Conservation (phyloP, 2,329 filamentous ascomycete genomes). For the Calonectria montana region DNA sequence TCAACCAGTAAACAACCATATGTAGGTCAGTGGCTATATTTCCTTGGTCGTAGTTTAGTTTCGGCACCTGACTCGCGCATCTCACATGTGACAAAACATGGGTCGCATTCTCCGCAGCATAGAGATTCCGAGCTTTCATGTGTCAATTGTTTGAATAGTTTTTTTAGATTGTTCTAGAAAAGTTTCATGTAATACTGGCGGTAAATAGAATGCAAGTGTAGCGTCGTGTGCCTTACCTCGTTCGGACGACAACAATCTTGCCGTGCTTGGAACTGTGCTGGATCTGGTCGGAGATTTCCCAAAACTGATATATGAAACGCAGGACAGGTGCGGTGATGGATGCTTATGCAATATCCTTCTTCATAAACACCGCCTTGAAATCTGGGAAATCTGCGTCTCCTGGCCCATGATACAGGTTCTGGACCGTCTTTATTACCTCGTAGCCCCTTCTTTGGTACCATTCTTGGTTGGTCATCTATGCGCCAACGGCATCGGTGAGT, state of each 20-base stretch:
- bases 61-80: neutral
- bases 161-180: neutral
- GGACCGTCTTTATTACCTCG: conserved; percentile 32
- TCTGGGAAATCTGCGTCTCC: neutral
- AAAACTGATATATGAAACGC: no score
- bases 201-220: no score
- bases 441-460: conserved; percentile 46
- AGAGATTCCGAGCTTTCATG: neutral
- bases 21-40: neutral
- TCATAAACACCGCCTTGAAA: conserved; percentile 25
- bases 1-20: neutral
- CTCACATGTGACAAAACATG: neutral
- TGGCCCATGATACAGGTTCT: conserved; percentile 24
- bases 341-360: conserved; percentile 14
- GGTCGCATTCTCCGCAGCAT: neutral
- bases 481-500: neutral
- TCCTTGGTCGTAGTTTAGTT: neutral
- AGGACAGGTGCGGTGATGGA: neutral
- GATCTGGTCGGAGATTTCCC: no score
- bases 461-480: conserved; percentile 42
- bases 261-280: no score
- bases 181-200: no score
- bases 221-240: no score
- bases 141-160: neutral
- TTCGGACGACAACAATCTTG: no score